A percentile compares a stretch with the other conserved stretches of the same genome.
phyloP scores from a whole-genome alignment of 352 stramenopile species.

The Phytopythium mirpurense region DNA sequence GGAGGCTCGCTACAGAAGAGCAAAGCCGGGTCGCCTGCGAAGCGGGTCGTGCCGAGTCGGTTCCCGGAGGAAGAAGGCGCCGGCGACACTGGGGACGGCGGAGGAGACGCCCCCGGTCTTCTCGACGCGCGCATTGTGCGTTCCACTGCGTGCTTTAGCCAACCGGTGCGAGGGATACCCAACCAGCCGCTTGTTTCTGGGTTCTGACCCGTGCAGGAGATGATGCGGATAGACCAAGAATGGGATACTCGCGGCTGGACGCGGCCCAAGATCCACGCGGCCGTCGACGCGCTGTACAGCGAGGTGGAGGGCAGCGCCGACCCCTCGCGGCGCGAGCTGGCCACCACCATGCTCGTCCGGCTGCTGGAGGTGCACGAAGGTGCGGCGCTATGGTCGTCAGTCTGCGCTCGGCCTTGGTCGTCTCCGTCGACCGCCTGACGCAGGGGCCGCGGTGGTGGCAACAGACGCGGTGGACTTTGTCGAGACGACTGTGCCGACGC shows the following conservation, averaged over 20 bases:
- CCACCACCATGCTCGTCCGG: conserved; percentile 63
- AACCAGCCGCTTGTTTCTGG: background rate
- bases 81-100: conserved; percentile 22
- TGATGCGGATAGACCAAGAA: conserved; percentile 77
- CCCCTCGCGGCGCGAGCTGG: conserved; percentile 36
- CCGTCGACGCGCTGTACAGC: conserved; percentile 62
- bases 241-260: conserved; percentile 77
- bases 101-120: conserved; percentile 19
- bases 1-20: conserved; percentile 6
- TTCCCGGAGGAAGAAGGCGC: conserved; percentile 35
- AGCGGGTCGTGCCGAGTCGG: conserved; percentile 50
- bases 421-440: too few species aligned
- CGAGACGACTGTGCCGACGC: conserved; percentile 56
- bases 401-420: too few species aligned
- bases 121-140: conserved; percentile 53
- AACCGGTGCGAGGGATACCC: too few species aligned
- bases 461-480: conserved; percentile 58
- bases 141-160: conserved; percentile 5
- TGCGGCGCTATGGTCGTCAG: conserved; percentile 1
- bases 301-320: conserved; percentile 51
- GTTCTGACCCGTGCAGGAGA: conserved; percentile 24
- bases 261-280: conserved; percentile 42
- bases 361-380: conserved; percentile 65
- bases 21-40: conserved; percentile 9
- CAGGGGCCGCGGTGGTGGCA: too few species aligned